A percentile compares a stretch with the other conserved stretches of the same genome.
phyloP scores from a whole-genome alignment of 345 rosid species.

The Lepidium aucheri region DNA sequence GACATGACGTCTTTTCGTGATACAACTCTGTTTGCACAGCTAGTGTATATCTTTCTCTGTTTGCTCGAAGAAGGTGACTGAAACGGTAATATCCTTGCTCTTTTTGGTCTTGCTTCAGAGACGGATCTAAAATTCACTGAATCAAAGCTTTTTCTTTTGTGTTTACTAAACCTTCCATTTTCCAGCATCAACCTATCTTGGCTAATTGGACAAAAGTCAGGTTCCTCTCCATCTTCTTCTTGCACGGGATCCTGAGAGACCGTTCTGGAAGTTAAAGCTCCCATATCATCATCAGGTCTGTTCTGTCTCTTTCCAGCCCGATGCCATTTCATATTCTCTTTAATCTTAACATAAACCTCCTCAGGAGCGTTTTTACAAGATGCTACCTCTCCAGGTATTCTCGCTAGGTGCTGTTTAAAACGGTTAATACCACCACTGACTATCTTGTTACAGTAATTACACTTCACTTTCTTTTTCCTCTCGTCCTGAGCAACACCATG shows the following conservation, averaged over 20 bases:
- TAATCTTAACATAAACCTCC: slow-evolving; percentile 61
- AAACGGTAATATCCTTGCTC: slow-evolving; percentile 35
- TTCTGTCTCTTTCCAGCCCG: slow-evolving; percentile 57
- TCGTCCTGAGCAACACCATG: slow-evolving; percentile 76
- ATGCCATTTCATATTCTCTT: slow-evolving; percentile 81
- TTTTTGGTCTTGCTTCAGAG: slow-evolving; percentile 40
- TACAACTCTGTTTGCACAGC: slow-evolving; percentile 28
- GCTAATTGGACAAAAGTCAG: slow-evolving; percentile 28
- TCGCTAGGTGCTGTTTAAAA: slow-evolving; percentile 74
- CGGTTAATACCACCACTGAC: slow-evolving; percentile 79
- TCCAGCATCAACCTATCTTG: slow-evolving; percentile 40
- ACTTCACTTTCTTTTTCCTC: slow-evolving; percentile 66
- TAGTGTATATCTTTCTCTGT: slow-evolving; percentile 28
- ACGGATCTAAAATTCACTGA: slow-evolving; percentile 35
- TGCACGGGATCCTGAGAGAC: slow-evolving; percentile 49
- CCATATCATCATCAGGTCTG: slow-evolving; percentile 41
- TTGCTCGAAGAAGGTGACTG: slow-evolving; percentile 33
- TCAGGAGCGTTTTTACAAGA: slow-evolving; percentile 63
- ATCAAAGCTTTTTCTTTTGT: slow-evolving; percentile 34
- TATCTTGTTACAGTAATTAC: slow-evolving; percentile 64
- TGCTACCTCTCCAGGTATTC: slow-evolving; percentile 80
- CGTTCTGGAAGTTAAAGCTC: slow-evolving; percentile 33
- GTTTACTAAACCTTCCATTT: slow-evolving; percentile 41
- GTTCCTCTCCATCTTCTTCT: slow-evolving; percentile 40
- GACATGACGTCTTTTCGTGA: slow-evolving; percentile 44